Base-by-base conservation (phyloP, 768 basidiomycete genomes). In the Podaxis sp. region DNA sequence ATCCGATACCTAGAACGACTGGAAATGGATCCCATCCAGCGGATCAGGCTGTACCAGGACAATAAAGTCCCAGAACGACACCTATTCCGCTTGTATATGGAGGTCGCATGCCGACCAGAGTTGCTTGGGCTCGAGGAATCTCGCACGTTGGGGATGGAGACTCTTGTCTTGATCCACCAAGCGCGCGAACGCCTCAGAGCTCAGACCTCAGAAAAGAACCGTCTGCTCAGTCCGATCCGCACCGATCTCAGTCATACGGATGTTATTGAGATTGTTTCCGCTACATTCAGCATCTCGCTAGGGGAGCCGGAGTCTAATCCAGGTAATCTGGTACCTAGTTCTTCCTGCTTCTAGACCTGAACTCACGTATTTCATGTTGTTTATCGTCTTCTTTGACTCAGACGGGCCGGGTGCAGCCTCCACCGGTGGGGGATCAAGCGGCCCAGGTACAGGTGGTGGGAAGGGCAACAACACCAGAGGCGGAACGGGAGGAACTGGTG, bases 101-200 rank as follows among this genome's bases (percentile, higher is more conserved):
- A 47, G 12, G 55, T 63, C 24, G 47, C 47, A 33, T 25, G 4
- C 5, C 29, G 61, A 1, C 19, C 33, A 15, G 61, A 57, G 36
- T 79, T 87, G 0, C 77, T 87, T 15, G 76, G 75, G 0, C 72
- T 82, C 1, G 77, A 77, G 7, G 91, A 91, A 61, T 85, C 82
- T 37, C 69, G 73, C 1, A 72, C 74, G 38, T 75, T 93, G 22
- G 85, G 86, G 66, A 49, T 85, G 68, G 82, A 86, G 40, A 85
- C 85, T 0, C 75, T 83, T 0, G 69, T 88, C 2, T 76, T 71
- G 46, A 73, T 90, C n/a, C 83, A 83, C 0, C 70, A 73, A 2
- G 84, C 83, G 2, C 79, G 88, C 1, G 89, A 90, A 63, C 73
- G 71, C 55, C 77, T 77, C 38, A 72, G 79, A 8, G 74, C 80